A percentile compares a stretch with the other conserved stretches of the same genome.
phyloP scores from a whole-genome alignment of 2,329 filamentous ascomycete species.

The Aspergillus cejpii region DNA sequence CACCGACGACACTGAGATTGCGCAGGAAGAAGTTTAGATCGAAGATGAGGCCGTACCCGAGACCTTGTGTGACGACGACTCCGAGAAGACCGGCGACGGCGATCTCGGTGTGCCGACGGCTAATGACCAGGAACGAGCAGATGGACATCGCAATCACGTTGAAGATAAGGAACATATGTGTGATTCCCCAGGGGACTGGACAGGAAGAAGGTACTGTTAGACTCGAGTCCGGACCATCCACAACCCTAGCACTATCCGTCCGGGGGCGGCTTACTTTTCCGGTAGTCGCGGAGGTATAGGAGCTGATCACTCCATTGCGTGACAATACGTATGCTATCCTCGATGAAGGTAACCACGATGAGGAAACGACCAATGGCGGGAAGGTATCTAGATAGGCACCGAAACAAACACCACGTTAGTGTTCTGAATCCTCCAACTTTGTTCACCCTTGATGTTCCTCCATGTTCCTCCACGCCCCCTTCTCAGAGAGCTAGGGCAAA shows the following conservation, averaged over 20 bases:
- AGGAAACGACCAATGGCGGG: constrained; percentile 93
- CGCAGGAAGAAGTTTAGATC: constrained; percentile 99
- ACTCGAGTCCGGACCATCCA: not conserved
- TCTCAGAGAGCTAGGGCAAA: not conserved
- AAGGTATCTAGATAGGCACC: constrained; percentile 60
- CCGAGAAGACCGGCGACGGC: constrained; percentile 83
- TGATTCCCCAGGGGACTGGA: constrained; percentile 77
- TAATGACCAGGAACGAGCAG: constrained; percentile 81
- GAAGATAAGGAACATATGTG: constrained; percentile 82
- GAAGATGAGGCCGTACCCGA: constrained; percentile 96
- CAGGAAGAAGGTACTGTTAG: constrained; percentile 15
- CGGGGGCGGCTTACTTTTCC: constrained; percentile 65
- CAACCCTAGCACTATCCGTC: no score
- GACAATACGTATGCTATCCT: constrained; percentile 90
- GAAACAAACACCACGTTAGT: constrained; percentile 28
- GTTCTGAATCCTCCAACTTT: constrained; percentile 4
- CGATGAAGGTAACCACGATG: constrained; percentile 96
- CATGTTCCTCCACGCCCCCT: constrained; percentile 1
- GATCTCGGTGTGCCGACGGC: constrained; percentile 86
- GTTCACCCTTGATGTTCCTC: constrained; percentile 16
- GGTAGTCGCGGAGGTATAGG: constrained; percentile 83
- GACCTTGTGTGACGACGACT: constrained; percentile 86
- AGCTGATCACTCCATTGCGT: constrained; percentile 98
- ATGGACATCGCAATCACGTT: constrained; percentile 84
- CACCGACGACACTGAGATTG: constrained; percentile 95